phyloP scores from a whole-genome alignment of 129 eudicot species.

The Lactuca sativa region DNA sequence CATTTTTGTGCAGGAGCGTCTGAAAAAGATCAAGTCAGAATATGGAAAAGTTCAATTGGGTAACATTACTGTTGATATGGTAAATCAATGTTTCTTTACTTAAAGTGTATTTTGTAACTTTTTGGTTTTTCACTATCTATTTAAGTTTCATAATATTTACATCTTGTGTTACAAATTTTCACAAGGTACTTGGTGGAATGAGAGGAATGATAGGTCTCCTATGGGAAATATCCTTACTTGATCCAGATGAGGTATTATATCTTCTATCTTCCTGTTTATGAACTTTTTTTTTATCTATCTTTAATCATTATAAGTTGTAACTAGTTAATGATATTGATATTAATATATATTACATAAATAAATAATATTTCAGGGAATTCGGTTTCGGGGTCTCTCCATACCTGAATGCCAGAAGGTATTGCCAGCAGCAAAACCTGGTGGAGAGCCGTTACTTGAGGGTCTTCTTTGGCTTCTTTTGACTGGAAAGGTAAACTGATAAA shows the following conservation, averaged over 20 bases:
- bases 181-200: conserved; percentile 98
- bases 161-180: conserved; percentile 17
- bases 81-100: conserved; percentile 7
- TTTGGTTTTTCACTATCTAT: not conserved
- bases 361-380: conserved; percentile 56
- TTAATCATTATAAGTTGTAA: not conserved
- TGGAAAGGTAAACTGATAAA: conserved; percentile 50
- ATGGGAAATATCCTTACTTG: conserved; percentile 98
- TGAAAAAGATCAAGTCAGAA: conserved; percentile 65
- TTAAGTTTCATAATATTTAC: not conserved
- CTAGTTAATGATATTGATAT: not conserved
- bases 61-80: conserved; percentile 85
- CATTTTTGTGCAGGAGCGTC: conserved; percentile 44
- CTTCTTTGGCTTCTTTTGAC: conserved; percentile 92
- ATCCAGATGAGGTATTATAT: conserved; percentile 85
- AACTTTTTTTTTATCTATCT: not conserved
- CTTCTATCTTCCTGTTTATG: not conserved
- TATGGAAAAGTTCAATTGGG: conserved; percentile 77
- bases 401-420: conserved; percentile 85
- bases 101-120: not conserved
- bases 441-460: conserved; percentile 92
- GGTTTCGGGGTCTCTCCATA: conserved; percentile 71
- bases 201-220: conserved; percentile 98
- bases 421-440: conserved; percentile 76
- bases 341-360: not conserved